phyloP scores from a whole-genome alignment of 2,329 filamentous ascomycete genomes.

The Scolecobasidium constrictum region DNA sequence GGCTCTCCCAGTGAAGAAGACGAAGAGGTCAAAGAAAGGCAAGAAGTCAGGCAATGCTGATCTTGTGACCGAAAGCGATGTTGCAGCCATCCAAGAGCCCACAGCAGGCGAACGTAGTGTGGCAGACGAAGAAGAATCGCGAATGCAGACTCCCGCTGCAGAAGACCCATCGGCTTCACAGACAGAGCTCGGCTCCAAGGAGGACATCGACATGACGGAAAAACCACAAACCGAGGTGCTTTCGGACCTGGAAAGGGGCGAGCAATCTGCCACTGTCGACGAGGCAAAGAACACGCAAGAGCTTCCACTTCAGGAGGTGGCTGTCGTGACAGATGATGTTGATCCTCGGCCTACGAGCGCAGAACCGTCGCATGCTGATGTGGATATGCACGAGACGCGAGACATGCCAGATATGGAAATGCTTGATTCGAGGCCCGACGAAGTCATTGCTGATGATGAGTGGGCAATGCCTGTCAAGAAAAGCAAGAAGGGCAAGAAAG shows the following conservation, averaged over 20 bases:
- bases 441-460: neutral
- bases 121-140: too few species aligned
- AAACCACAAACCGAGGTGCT: conserved; percentile 23
- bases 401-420: too few species aligned
- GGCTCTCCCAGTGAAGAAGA: conserved; percentile 24
- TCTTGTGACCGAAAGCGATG: neutral
- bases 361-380: too few species aligned
- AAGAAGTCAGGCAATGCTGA: neutral
- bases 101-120: too few species aligned
- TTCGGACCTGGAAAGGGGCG: conserved; percentile 12
- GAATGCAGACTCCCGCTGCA: neutral
- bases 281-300: too few species aligned
- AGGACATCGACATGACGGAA: neutral
- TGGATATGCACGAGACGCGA: too few species aligned
- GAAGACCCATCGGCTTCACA: too few species aligned
- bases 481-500: conserved; percentile 14
- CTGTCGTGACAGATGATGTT: too few species aligned
- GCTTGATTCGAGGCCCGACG: too few species aligned
- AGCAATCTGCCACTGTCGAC: too few species aligned
- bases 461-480: conserved; percentile 7
- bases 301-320: neutral
- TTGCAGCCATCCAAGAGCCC: too few species aligned
- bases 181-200: neutral
- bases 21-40: conserved; percentile 14
- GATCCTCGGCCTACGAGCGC: too few species aligned